Conservation (phyloP, 31 red algal species). For the Odonthalia washingtoniensis region DNA sequence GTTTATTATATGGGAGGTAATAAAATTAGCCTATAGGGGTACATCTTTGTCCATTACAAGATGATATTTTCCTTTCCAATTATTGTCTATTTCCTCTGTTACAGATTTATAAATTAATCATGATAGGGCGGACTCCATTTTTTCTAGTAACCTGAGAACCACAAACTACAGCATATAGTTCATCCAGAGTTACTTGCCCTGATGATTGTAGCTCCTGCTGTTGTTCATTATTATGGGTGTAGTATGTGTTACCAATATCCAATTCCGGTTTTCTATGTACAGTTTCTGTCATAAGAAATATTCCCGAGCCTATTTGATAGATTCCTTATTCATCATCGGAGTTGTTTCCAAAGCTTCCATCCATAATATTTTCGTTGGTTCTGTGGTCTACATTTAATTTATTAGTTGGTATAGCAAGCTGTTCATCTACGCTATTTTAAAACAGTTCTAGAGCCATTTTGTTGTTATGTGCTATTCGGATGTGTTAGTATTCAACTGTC, state of each 20-base stretch:
- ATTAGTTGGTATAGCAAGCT: not conserved
- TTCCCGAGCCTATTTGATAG: too few species aligned
- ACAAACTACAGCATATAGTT: not conserved
- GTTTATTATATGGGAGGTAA: constrained; percentile 30
- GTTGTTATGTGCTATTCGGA: not conserved
- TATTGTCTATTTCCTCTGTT: not conserved
- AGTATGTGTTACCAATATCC: not conserved
- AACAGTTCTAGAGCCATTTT: not conserved
- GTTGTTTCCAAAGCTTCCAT: too few species aligned
- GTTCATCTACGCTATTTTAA: not conserved
- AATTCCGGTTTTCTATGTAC: not conserved
- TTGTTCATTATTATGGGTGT: not conserved
- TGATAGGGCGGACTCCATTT: constrained; percentile 34
- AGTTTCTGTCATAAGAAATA: too few species aligned
- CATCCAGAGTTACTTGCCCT: not conserved
- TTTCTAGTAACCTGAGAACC: not conserved
- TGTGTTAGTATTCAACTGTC: constrained; percentile 16
- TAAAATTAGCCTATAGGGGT: not conserved
- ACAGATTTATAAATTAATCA: constrained; percentile 32
- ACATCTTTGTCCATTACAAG: constrained; percentile 4
- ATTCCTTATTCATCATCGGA: too few species aligned
- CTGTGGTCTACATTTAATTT: too few species aligned
- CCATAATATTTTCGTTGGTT: too few species aligned
- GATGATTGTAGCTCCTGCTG: not conserved
- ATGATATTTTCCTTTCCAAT: constrained; percentile 22